Conservation (phyloP, 1,139 yeast genomes). For the Saccharomyces hybrid region DNA sequence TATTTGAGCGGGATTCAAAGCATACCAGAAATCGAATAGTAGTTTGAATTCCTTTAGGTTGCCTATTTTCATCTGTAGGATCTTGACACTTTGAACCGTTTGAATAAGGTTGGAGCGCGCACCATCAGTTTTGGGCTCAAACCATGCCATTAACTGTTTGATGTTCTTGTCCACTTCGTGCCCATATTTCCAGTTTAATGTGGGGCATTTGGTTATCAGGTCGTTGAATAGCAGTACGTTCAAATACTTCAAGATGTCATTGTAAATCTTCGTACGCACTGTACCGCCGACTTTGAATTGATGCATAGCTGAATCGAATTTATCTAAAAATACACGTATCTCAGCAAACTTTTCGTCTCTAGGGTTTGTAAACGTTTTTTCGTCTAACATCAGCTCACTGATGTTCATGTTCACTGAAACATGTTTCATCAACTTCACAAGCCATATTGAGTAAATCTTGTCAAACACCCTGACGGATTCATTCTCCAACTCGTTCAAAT, state of each 20-base stretch:
- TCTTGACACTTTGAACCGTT: constrained; percentile 83
- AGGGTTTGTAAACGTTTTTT: not conserved
- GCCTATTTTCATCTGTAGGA: constrained; percentile 81
- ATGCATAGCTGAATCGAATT: not conserved
- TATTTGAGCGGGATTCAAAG: constrained; percentile 84
- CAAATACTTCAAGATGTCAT: not conserved
- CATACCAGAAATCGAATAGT: constrained; percentile 89
- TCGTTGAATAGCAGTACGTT: not conserved
- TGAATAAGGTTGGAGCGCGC: constrained; percentile 77
- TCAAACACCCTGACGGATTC: not conserved
- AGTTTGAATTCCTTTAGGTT: constrained; percentile 85
- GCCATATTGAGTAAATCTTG: not conserved
- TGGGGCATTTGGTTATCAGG: not conserved
- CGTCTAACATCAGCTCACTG: not conserved
- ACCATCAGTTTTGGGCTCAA: constrained; percentile 36
- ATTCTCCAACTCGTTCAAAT: not conserved
- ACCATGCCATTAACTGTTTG: not conserved
- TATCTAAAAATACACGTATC: not conserved
- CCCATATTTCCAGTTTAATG: not conserved
- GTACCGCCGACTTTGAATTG: not conserved
- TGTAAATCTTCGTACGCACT: not conserved
- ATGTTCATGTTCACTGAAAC: not conserved
- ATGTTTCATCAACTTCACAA: not conserved
- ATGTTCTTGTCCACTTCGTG: not conserved
- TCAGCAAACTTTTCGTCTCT: not conserved